Evolutionary conservation across 768 basidiomycete species (phyloP).

Genomic region (Infundibulicybe gibba): DNA sequence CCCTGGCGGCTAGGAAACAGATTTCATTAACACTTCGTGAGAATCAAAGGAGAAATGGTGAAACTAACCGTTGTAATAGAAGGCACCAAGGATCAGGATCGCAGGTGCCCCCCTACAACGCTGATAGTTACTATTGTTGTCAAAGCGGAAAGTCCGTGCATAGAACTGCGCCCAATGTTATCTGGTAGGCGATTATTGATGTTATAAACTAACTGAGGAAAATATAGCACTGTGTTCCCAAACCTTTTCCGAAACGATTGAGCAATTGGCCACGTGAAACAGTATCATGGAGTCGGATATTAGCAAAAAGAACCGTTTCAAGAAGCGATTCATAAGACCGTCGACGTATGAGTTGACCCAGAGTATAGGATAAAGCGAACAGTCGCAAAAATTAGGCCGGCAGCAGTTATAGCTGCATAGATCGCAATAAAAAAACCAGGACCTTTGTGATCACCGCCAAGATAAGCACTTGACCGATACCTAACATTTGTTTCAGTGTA

Average conservation of each 20-base stretch:
- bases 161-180: conserved; percentile 77
- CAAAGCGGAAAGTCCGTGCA: conserved; percentile 62
- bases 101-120: conserved; percentile 71
- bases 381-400: too few species aligned
- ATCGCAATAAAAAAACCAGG: conserved; percentile 64
- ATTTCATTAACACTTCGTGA: conserved; percentile 12
- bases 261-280: too few species aligned
- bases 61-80: conserved; percentile 73
- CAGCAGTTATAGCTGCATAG: conserved; percentile 63
- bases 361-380: conserved; percentile 69
- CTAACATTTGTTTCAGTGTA: conserved; percentile 17
- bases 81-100: conserved; percentile 44
- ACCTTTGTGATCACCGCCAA: conserved; percentile 35
- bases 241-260: too few species aligned
- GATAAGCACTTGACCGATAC: conserved; percentile 53
- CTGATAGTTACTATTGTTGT: conserved; percentile 76
- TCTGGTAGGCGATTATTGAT: conserved; percentile 83
- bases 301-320: conserved; percentile 77
- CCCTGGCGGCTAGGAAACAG: not conserved
- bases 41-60: not conserved
- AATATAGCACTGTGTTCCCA: too few species aligned
- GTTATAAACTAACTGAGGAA: too few species aligned
- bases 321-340: conserved; percentile 74
- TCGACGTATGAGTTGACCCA: conserved; percentile 82
- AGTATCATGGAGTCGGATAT: too few species aligned